These are phyloP conservation scores for Amanita inopinata DNA, from an alignment of 768 basidiomycete genomes.

Conservation along the genomic window DNA sequence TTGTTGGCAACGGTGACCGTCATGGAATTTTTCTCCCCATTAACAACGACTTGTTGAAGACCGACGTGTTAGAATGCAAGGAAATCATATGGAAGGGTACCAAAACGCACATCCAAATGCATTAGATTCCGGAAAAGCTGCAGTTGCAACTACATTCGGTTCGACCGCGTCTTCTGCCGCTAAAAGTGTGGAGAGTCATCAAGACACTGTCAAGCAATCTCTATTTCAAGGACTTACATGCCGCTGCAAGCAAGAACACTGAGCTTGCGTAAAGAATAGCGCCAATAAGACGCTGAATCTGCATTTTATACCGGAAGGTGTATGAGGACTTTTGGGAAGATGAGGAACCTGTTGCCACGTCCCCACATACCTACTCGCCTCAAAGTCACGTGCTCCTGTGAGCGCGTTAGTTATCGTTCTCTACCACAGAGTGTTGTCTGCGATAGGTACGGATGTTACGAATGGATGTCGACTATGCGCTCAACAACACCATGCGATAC, in stretches of 20 bases:
- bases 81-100: background rate
- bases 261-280: conserved; percentile 7
- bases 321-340: background rate
- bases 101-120: conserved; percentile 61
- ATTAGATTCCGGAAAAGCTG: conserved; percentile 62
- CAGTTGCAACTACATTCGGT: conserved; percentile 44
- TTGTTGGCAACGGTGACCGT: conserved; percentile 64
- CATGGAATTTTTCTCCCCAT: conserved; percentile 71
- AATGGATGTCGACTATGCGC: no score
- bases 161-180: conserved; percentile 26
- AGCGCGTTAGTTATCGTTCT: background rate
- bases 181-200: background rate
- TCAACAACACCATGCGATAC: no score
- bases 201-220: conserved; percentile 1
- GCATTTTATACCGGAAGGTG: background rate
- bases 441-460: no score
- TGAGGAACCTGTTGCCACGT: conserved; percentile 13
- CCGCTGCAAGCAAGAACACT: conserved; percentile 15
- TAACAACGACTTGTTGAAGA: conserved; percentile 53
- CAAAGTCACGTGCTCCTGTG: background rate
- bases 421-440: no score
- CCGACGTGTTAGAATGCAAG: conserved; percentile 13
- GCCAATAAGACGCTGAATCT: conserved; percentile 6
- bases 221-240: conserved; percentile 15
- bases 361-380: no score